Conservation (phyloP, 1,139 yeast genomes). For the Scheffersomyces lignicola region DNA sequence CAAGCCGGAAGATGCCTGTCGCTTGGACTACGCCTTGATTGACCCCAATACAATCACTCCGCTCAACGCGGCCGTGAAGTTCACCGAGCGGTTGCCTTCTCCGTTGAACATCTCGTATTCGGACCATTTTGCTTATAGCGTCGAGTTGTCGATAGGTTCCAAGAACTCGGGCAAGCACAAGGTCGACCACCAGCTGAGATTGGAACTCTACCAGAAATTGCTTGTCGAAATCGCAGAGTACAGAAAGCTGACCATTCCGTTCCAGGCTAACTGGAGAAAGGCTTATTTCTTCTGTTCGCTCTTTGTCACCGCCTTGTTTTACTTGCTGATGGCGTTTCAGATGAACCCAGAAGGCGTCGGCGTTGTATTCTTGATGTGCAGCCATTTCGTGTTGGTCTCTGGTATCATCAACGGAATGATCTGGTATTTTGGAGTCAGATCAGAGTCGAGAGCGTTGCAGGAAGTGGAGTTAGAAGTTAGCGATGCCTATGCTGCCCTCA, state of each 20-base stretch:
- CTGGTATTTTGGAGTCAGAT: conserved; percentile 74
- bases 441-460: conserved; percentile 71
- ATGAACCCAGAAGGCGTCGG: conserved; percentile 21
- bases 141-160: conserved; percentile 42
- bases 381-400: conserved; percentile 55
- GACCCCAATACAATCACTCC: conserved; percentile 58
- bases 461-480: conserved; percentile 67
- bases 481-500: conserved; percentile 32
- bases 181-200: no score
- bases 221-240: conserved; percentile 57
- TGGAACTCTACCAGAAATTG: conserved; percentile 56
- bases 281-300: conserved; percentile 63
- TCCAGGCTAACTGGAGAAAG: conserved; percentile 67
- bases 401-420: conserved; percentile 79
- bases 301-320: conserved; percentile 43
- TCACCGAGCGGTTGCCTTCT: conserved; percentile 65
- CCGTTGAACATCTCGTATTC: conserved; percentile 69
- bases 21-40: conserved; percentile 86
- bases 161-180: no score
- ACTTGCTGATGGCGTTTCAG: conserved; percentile 47
- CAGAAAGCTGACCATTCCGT: conserved; percentile 48
- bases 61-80: conserved; percentile 62
- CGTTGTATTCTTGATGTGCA: conserved; percentile 53
- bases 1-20: conserved; percentile 71
- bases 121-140: conserved; percentile 89